Evolutionary conservation across 306 rosid species (phyloP).

Genomic region (Gillenia trifoliata): DNA sequence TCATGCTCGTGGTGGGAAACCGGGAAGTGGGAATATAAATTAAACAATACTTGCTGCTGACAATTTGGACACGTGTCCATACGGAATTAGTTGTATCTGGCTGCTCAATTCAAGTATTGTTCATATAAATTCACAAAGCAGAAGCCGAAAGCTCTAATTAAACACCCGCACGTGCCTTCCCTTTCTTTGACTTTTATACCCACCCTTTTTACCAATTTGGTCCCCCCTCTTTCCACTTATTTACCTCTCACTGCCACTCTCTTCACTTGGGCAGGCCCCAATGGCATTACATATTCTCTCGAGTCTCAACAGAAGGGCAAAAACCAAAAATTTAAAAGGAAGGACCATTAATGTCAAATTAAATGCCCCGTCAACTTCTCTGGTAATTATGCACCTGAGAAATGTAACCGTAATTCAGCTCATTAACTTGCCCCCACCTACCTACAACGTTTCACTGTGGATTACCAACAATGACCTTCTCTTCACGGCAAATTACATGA

Average conservation of each 20-base stretch:
- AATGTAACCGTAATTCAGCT: neutral
- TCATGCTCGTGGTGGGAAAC: conserved; percentile 32
- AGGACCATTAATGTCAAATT: conserved; percentile 10
- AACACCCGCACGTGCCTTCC: conserved; percentile 19
- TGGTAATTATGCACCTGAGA: neutral
- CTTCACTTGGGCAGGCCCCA: neutral
- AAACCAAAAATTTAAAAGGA: no score
- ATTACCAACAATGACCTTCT: neutral
- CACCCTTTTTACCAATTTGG: neutral
- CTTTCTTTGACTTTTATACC: neutral
- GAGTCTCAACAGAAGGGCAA: no score
- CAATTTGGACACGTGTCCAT: no score
- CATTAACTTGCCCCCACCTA: neutral
- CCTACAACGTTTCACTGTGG: neutral
- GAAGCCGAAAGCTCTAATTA: conserved; percentile 28
- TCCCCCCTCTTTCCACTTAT: neutral
- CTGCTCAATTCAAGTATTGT: no score
- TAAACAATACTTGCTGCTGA: no score
- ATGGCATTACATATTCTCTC: no score
- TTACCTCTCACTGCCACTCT: conserved; percentile 3
- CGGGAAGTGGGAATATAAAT: neutral
- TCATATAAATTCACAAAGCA: no score
- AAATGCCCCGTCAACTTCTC: conserved; percentile 17
- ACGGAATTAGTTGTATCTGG: no score
- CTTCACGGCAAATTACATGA: no score